These are phyloP conservation scores for Phytophthora hybrid DNA, from an alignment of 352 stramenopile species.

Conservation along the genomic window DNA sequence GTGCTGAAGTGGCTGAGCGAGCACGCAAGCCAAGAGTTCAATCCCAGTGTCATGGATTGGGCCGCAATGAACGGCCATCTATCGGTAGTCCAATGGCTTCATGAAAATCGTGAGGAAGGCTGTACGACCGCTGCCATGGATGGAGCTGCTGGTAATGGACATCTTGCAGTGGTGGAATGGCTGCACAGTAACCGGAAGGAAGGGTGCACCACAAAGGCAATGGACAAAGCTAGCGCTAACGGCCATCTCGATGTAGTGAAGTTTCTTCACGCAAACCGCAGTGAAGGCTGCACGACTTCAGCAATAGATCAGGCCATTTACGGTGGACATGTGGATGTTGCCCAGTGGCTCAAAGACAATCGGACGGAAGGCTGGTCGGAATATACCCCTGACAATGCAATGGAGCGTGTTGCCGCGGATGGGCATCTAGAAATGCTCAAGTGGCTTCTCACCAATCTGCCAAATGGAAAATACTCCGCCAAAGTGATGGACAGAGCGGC, in stretches of 20 bases:
- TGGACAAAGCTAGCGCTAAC: neutral
- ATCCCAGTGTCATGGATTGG: neutral
- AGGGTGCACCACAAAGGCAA: neutral
- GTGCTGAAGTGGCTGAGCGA: neutral
- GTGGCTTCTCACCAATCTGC: neutral
- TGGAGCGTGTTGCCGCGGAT: neutral
- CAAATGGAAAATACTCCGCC: neutral
- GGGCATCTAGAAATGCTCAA: neutral
- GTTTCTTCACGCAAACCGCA: neutral
- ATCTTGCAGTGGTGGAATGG: constrained; percentile 7
- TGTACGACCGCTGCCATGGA: neutral
- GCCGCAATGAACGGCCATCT: neutral
- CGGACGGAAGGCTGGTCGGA: neutral
- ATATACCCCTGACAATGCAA: neutral
- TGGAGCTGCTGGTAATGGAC: neutral
- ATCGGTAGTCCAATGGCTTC: neutral
- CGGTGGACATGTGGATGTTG: neutral
- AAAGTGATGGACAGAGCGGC: neutral
- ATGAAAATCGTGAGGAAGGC: neutral
- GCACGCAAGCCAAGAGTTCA: neutral
- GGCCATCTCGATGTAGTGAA: neutral
- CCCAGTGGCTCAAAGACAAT: neutral
- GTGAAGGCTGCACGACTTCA: neutral
- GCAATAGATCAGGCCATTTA: neutral
- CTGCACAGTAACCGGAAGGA: constrained; percentile 1